Conservation (phyloP, 2,329 filamentous ascomycete genomes). For the Penicillium brevicompactum region DNA sequence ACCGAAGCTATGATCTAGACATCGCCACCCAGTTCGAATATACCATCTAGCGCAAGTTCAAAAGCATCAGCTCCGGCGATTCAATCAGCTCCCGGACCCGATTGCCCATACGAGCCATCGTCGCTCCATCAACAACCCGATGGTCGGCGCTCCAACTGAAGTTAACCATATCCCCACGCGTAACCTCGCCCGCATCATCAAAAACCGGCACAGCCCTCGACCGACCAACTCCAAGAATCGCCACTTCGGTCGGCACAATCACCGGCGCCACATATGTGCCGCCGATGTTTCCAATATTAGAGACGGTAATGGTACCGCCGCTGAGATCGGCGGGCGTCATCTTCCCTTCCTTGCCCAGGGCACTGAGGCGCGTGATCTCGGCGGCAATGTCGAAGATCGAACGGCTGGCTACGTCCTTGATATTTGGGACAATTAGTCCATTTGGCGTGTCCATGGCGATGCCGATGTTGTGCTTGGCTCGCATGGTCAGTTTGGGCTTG, state of each 20-base stretch:
- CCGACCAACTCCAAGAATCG: constrained; percentile 85
- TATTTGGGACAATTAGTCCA: constrained; percentile 87
- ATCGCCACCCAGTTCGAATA: too few species aligned
- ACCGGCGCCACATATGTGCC: constrained; percentile 90
- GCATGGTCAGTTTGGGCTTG: constrained; percentile 76
- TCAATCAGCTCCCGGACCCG: constrained; percentile 77
- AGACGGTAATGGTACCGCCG: constrained; percentile 91
- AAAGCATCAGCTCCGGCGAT: constrained; percentile 82
- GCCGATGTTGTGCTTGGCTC: constrained; percentile 89
- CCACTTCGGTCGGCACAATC: constrained; percentile 86
- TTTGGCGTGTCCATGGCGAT: constrained; percentile 91
- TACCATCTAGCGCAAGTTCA: constrained; percentile 62
- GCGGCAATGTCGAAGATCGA: constrained; percentile 77
- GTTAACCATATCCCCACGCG: constrained; percentile 78
- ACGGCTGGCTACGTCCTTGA: constrained; percentile 77
- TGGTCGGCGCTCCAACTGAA: constrained; percentile 98
- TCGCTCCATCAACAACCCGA: constrained; percentile 89
- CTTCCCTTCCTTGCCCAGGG: constrained; percentile 72
- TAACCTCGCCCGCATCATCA: constrained; percentile 57
- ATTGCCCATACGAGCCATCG: constrained; percentile 87
- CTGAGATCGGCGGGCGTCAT: constrained; percentile 73
- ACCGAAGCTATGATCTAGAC: too few species aligned
- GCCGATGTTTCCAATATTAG: constrained; percentile 94
- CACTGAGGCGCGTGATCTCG: constrained; percentile 74
- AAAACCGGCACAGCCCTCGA: constrained; percentile 82